Conservation (phyloP, 768 basidiomycete species). For the Podaxis pistillaris region DNA sequence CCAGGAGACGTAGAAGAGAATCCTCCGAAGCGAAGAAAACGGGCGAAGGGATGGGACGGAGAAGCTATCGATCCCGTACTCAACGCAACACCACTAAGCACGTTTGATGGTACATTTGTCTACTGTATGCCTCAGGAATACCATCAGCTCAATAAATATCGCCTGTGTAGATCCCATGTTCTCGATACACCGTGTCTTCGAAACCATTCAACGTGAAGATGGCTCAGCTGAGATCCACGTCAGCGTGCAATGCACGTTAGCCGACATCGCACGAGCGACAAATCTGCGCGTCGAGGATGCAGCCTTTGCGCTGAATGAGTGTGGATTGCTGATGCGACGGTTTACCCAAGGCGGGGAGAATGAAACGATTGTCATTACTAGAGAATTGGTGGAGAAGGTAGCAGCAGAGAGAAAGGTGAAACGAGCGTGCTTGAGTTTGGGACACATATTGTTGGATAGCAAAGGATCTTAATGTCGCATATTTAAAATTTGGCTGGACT, state of each 20-base stretch:
- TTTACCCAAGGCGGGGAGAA: conserved; percentile 28
- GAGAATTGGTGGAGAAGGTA: conserved; percentile 47
- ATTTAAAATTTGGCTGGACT: not conserved
- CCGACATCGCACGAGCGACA: conserved; percentile 74
- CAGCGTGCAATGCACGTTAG: conserved; percentile 67
- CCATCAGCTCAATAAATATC: not conserved
- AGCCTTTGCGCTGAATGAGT: conserved; percentile 86
- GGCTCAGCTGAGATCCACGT: conserved; percentile 74
- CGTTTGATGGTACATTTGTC: conserved; percentile 38
- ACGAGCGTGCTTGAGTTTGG: conserved; percentile 60
- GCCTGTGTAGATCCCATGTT: conserved; percentile 47
- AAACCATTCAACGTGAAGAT: conserved; percentile 56
- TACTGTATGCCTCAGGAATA: not conserved
- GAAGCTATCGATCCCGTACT: conserved; percentile 44
- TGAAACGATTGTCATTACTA: conserved; percentile 42
- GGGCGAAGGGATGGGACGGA: conserved; percentile 74
- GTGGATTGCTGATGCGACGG: conserved; percentile 65
- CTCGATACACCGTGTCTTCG: conserved; percentile 52
- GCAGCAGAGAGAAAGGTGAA: conserved; percentile 72
- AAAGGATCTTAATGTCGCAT: not conserved
- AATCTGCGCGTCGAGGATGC: conserved; percentile 84
- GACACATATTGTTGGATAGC: conserved; percentile 49
- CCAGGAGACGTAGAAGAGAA: conserved; percentile 28
- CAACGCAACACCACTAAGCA: conserved; percentile 30
- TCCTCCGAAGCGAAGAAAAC: conserved; percentile 39